Conservation (phyloP, 257 asterid genomes). For the Linaria vulgaris region DNA sequence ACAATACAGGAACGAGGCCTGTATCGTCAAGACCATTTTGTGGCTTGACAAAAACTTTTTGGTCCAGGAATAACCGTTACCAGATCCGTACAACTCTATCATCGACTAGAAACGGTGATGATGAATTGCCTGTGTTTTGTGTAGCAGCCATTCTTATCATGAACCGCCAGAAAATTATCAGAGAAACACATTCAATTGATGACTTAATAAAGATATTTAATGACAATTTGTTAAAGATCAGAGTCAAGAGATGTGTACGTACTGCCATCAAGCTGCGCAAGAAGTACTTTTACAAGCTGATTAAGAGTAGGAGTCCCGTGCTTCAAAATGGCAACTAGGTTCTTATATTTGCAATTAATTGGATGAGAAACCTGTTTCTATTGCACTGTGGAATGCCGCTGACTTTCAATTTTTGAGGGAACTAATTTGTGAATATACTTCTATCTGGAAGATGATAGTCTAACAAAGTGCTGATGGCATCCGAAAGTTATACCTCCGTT, state of each 20-base stretch:
- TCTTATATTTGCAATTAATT: constrained; percentile 27
- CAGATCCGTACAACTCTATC: constrained; percentile 48
- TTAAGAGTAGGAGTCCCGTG: constrained; percentile 57
- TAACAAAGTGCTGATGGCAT: constrained; percentile 27
- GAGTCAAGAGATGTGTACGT: constrained; percentile 82
- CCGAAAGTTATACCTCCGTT: constrained; percentile 11
- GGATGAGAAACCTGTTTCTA: constrained; percentile 31
- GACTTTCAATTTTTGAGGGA: constrained; percentile 21
- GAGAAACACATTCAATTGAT: constrained; percentile 80
- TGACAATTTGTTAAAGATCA: constrained; percentile 77
- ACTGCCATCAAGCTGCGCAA: constrained; percentile 90
- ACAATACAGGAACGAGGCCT: constrained; percentile 50
- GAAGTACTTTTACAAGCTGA: constrained; percentile 81
- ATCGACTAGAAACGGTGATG: constrained; percentile 70
- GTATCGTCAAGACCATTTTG: constrained; percentile 67
- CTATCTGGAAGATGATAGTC: constrained; percentile 22
- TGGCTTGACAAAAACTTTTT: constrained; percentile 80
- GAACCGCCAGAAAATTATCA: constrained; percentile 83
- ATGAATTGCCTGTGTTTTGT: constrained; percentile 89
- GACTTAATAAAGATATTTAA: constrained; percentile 94
- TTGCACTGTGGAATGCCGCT: constrained; percentile 24
- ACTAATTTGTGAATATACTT: constrained; percentile 24
- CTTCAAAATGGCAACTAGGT: constrained; percentile 48
- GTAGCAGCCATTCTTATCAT: constrained; percentile 93
- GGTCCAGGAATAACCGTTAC: constrained; percentile 66